Evolutionary conservation across 2,329 filamentous ascomycete species (phyloP).

Genomic region (Monosporascus ibericus): DNA sequence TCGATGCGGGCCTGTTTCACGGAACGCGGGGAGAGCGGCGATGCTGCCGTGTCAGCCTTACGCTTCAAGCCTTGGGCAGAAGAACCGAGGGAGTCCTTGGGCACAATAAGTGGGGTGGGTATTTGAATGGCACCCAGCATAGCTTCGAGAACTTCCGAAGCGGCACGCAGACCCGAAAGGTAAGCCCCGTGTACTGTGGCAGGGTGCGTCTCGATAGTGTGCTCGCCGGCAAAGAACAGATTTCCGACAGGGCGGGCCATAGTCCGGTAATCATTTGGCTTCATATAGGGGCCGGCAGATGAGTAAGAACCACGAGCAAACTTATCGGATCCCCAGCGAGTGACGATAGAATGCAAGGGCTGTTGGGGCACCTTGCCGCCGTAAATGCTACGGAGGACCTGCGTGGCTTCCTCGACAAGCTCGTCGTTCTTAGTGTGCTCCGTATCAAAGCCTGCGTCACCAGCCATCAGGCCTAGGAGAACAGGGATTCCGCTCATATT

Average conservation of each 20-base stretch:
- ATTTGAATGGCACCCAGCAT: conserved; percentile 78
- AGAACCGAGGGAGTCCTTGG: conserved; percentile 44
- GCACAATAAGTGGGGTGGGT: conserved; percentile 66
- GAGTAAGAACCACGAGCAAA: conserved; percentile 96
- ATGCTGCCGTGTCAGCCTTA: conserved; percentile 33
- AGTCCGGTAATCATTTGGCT: conserved; percentile 80
- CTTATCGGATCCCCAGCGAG: conserved; percentile 83
- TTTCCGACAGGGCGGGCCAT: conserved; percentile 85
- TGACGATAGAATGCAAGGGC: conserved; percentile 82
- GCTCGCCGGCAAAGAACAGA: conserved; percentile 91
- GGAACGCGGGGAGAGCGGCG: conserved; percentile 33
- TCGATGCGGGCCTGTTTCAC: conserved; percentile 47
- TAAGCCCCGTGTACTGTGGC: conserved; percentile 97
- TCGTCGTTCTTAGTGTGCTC: conserved; percentile 70
- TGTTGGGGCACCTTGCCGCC: conserved; percentile 61
- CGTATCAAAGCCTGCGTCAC: conserved; percentile 84
- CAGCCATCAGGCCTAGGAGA: conserved; percentile 89
- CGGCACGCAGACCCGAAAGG: conserved; percentile 83
- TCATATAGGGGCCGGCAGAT: conserved; percentile 77
- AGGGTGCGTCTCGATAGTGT: conserved; percentile 91
- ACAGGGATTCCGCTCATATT: conserved; percentile 84
- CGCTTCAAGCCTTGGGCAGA: conserved; percentile 41
- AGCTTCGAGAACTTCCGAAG: conserved; percentile 74
- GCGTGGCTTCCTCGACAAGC: conserved; percentile 74
- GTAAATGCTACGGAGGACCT: conserved; percentile 72